Base-by-base conservation (phyloP, 2,329 filamentous ascomycete genomes). In the Penicillium sp. region DNA sequence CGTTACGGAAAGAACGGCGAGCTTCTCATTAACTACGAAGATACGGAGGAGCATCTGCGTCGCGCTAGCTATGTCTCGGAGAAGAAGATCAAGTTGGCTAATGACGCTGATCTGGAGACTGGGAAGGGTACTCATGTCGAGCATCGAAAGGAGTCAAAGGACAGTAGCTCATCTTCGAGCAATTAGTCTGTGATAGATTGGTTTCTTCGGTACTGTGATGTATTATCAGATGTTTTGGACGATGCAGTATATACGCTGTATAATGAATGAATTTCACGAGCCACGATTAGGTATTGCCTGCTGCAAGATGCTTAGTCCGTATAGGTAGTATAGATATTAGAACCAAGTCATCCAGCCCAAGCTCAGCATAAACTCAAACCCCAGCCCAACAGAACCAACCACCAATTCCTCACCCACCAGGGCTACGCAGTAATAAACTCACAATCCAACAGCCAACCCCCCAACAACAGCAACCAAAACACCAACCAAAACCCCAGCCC, bases 1-100 rank as follows among this genome's bases (percentile, higher is more conserved):
- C 72, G 79, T 25, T 82, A 78, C 57, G 79, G 77, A 50, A 80
- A 80, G 71, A 73, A 76, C 13, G 80, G 80, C 3, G 75, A 82
- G 55, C 57, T 80, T 34, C 71, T 81, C 36, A 77, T 81, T 57
- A 65, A 72, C 41, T 81, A 80, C 53, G 68, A 75, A 9, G 63
- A 70, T 18, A 70, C 69, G 1, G 68, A 68, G 28, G 65, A 71
- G 54, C 66, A 71, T 41, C 43, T 63, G 18, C 59, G 61, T 34
- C 62, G 66, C 18, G 61, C 56, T 27, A 63, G 59, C 50, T 52
- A 56, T 27, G 44, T 53, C 11, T 52, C 56, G 13, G 58, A 60
- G 22, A 60, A 59, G 47, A 54, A 50, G 27, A 16, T 1, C 13
- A 41, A 52, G 14, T 11, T 49, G 18, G 37, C 49, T 10, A 48